Evolutionary conservation across 306 rosid genomes (phyloP).

Genomic region (Fragaria ananassa): DNA sequence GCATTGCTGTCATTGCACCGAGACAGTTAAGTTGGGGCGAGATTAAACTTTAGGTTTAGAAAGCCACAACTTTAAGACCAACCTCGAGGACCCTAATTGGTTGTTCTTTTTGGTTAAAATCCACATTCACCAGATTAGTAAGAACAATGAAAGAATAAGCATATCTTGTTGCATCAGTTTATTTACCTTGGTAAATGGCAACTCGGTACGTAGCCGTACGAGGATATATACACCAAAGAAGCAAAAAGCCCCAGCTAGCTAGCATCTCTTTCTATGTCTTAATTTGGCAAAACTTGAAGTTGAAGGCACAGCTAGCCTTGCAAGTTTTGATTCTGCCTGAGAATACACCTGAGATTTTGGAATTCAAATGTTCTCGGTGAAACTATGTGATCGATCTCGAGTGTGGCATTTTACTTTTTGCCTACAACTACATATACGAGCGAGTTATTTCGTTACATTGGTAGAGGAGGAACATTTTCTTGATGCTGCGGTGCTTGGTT

Average conservation of each 20-base stretch:
- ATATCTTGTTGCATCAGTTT: conserved; percentile 27
- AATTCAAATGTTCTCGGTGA: neutral
- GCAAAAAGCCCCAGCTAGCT: conserved; percentile 33
- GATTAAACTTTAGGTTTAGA: conserved; percentile 27
- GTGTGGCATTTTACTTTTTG: neutral
- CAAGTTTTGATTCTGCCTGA: neutral
- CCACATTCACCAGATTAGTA: conserved; percentile 34
- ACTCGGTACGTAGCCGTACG: conserved; percentile 55
- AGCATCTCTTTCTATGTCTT: conserved; percentile 26
- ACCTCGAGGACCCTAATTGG: conserved; percentile 47
- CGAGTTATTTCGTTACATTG: neutral
- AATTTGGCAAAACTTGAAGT: conserved; percentile 27
- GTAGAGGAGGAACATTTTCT: neutral
- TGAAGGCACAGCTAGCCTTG: conserved; percentile 1
- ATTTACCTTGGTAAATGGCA: conserved; percentile 8
- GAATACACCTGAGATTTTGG: neutral
- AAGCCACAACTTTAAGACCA: conserved; percentile 62
- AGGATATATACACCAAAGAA: conserved; percentile 9
- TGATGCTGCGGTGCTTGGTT: neutral
- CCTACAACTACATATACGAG: neutral
- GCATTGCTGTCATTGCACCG: conserved; percentile 1
- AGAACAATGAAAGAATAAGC: conserved; percentile 15
- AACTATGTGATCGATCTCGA: neutral
- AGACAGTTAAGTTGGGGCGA: conserved; percentile 9
- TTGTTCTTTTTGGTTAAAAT: neutral